Base-by-base conservation (phyloP, 1,139 yeast genomes). In the Blastobotrys niveus region DNA sequence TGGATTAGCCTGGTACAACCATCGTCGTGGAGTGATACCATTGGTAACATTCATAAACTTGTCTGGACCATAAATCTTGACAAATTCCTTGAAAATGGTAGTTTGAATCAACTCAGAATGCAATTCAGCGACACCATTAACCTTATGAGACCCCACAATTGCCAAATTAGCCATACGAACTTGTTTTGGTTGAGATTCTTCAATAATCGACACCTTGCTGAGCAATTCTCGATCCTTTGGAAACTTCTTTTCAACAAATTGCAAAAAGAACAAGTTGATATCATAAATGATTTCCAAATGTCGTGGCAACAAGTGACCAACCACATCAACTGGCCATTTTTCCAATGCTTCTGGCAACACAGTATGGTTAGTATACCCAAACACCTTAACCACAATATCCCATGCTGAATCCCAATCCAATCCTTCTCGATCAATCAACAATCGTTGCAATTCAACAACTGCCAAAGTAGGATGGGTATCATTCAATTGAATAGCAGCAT, bases 401-500 rank as follows among this genome's bases (percentile, higher is more conserved):
- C 96, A 88, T 32, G 96, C 95, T 43, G 72, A 73, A 57, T 77
- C 80, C 95, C 95, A 88, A 21, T 70, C 75, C 50, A 88, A 71
- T 40, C 79, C 80, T 67, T 88, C 96, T 54, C 82, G 69, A 66
- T 88, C 97, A 51, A 88, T 81, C 50, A 88, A 70, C 47, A 89
- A 75, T 66, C 97, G 77, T 70, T 85, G 93, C 56, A 88, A 74
- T 66, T 88, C 97, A 39, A 87, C 94, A 60, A 88, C 71, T 5
- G 96, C 96, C 60, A 88, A 70, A 12, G 96, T 85, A 46, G 97
- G 97, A 62, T 88, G 97, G 14, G 97, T 88, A 62, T 88, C 97
- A 63, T 88, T 88, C 65, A 89, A 76, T 69, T 89, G 97, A 62
- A 88, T 88, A 37, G 96, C 96, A 50, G 85, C 78, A 61, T 82